Percentiles rank a stretch among this genome's conserved stretches.
Conservation (phyloP, 2,329 filamentous ascomycete genomes). For the Basipetospora chlamydospora region DNA sequence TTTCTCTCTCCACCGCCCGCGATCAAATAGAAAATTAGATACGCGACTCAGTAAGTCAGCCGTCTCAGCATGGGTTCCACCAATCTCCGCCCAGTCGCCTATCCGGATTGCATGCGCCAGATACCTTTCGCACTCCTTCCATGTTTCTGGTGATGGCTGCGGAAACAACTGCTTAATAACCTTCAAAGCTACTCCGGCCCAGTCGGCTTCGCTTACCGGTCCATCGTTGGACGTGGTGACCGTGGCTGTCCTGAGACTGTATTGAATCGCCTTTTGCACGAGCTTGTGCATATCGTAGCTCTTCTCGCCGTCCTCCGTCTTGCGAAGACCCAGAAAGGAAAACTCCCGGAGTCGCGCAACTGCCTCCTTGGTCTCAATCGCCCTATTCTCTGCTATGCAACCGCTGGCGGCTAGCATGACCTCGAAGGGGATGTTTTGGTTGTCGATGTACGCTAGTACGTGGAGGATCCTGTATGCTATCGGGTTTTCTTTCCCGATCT, state of each 20-base stretch:
- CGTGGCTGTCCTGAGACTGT: constrained; percentile 9
- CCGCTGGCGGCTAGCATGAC: constrained; percentile 12
- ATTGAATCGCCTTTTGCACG: constrained; percentile 14
- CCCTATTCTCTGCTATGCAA: not conserved
- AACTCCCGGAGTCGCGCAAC: constrained; percentile 17
- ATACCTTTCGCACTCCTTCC: constrained; percentile 14
- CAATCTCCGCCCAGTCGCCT: constrained; percentile 12
- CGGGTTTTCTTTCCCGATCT: constrained; percentile 14
- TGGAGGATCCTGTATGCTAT: constrained; percentile 16
- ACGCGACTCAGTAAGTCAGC: constrained; percentile 9
- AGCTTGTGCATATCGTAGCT: constrained; percentile 19
- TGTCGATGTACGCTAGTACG: constrained; percentile 18
- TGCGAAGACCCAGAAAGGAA: constrained; percentile 15
- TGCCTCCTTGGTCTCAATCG: constrained; percentile 6
- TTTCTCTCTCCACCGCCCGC: constrained; percentile 13
- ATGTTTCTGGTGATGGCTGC: constrained; percentile 3
- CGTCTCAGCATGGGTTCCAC: constrained; percentile 8
- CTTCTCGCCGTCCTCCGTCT: not conserved
- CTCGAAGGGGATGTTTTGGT: constrained; percentile 15
- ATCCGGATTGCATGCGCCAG: constrained; percentile 14
- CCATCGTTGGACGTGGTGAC: not conserved
- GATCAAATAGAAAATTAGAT: constrained; percentile 11
- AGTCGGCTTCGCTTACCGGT: not conserved
- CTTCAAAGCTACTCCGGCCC: not conserved
- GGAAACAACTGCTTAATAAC: not conserved